These are phyloP conservation scores for Nicotiana otophora DNA, from an alignment of 257 asterid genomes.

Conservation along the genomic window DNA sequence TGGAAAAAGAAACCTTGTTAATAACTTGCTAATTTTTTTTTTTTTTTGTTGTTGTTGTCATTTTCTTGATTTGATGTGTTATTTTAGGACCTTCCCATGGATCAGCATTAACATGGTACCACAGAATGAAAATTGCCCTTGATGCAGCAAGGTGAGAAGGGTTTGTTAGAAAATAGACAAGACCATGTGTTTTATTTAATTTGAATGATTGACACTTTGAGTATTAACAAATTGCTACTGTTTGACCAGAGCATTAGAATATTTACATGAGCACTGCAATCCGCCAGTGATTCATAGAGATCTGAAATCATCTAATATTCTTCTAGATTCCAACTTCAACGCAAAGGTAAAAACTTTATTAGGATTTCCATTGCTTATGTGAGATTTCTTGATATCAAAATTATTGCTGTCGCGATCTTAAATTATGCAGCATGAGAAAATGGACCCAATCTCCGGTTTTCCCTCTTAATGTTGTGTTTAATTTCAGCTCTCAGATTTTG, in stretches of 20 bases:
- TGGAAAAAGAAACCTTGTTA: neutral
- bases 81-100: slow-evolving; percentile 57
- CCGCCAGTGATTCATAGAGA: slow-evolving; percentile 81
- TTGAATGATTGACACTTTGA: neutral
- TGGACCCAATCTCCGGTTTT: slow-evolving; percentile 1
- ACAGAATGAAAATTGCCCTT: slow-evolving; percentile 65
- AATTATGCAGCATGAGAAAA: neutral
- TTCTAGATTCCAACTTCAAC: slow-evolving; percentile 65
- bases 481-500: slow-evolving; percentile 66
- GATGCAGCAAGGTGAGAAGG: slow-evolving; percentile 56
- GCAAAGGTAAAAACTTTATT: slow-evolving; percentile 48
- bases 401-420: neutral
- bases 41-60: neutral
- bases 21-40: neutral
- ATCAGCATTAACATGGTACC: slow-evolving; percentile 54
- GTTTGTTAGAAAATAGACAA: slow-evolving; percentile 12
- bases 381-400: slow-evolving; percentile 6
- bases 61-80: slow-evolving; percentile 11
- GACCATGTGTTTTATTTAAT: slow-evolving; percentile 16
- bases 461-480: slow-evolving; percentile 5
- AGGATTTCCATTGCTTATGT: neutral
- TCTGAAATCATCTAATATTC: slow-evolving; percentile 78
- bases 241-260: slow-evolving; percentile 62
- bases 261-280: slow-evolving; percentile 61
- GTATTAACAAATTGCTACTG: slow-evolving; percentile 16